phyloP scores from a whole-genome alignment of 2,329 filamentous ascomycete genomes.

The Emydomyces testavorans region DNA sequence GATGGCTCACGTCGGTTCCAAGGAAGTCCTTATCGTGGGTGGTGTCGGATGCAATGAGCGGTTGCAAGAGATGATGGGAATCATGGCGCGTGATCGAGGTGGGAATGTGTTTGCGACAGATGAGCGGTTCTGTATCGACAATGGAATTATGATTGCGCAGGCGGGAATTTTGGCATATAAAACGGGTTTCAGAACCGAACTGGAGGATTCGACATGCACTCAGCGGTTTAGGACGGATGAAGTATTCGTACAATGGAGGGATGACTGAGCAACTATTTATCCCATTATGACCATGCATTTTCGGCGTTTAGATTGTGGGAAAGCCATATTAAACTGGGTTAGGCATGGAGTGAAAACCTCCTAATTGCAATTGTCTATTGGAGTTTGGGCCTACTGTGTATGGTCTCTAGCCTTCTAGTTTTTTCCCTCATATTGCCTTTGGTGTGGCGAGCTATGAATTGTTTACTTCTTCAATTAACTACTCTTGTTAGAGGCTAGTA shows the following conservation, averaged over 20 bases:
- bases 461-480: too few relatives aligned
- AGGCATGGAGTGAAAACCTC: not conserved
- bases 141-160: constrained; percentile 99
- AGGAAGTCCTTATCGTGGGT: constrained; percentile 89
- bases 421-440: too few relatives aligned
- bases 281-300: not conserved
- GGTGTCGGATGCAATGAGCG: constrained; percentile 93
- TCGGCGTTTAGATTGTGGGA: not conserved
- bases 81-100: constrained; percentile 79
- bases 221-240: constrained; percentile 75
- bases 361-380: not conserved
- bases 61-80: constrained; percentile 95
- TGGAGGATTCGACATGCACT: constrained; percentile 75
- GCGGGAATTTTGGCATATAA: constrained; percentile 77
- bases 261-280: constrained; percentile 25
- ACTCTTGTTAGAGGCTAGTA: too few relatives aligned
- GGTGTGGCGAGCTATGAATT: too few relatives aligned
- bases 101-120: constrained; percentile 91
- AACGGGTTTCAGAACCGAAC: constrained; percentile 62
- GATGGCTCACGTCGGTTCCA: constrained; percentile 91
- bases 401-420: too few relatives aligned
- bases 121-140: constrained; percentile 96
- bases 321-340: not conserved
- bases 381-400: too few relatives aligned
- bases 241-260: constrained; percentile 67